phyloP scores from a whole-genome alignment of 2,329 filamentous ascomycete genomes.

The Diaporthe sp. region DNA sequence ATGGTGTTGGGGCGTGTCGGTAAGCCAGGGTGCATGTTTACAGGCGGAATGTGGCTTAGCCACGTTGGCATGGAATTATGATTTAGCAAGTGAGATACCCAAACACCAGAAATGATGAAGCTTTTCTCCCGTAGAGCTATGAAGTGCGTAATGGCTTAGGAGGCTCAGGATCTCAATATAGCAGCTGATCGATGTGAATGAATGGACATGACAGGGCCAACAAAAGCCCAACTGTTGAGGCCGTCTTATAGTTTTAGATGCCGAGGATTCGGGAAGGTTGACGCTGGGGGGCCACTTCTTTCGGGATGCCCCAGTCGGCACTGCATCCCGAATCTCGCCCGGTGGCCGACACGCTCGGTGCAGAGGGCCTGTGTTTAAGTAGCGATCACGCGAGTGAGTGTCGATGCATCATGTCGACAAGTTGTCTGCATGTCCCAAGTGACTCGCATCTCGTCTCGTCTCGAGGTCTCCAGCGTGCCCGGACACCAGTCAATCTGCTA shows the following conservation, averaged over 20 bases:
- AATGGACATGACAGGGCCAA: neutral
- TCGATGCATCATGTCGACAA: neutral
- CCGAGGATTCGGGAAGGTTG: constrained; percentile 11
- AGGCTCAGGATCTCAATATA: neutral
- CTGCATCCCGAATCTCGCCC: constrained; percentile 12
- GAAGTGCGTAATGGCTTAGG: neutral
- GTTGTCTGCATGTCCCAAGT: neutral
- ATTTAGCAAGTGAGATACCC: constrained; percentile 12
- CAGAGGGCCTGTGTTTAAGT: neutral
- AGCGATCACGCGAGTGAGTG: neutral
- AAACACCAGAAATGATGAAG: neutral
- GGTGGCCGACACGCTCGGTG: neutral
- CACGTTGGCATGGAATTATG: neutral
- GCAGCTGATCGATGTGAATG: neutral
- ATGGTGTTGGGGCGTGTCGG: neutral
- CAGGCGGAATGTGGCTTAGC: neutral
- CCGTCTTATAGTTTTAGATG: constrained; percentile 21
- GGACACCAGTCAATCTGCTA: neutral
- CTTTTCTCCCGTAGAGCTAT: neutral
- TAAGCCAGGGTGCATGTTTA: neutral
- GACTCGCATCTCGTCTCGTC: neutral
- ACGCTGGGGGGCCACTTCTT: neutral
- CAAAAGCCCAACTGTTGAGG: constrained; percentile 29
- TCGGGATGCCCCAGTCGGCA: constrained; percentile 1
- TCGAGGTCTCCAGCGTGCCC: neutral